Percentiles rank a stretch among this genome's conserved stretches.
phyloP scores from a whole-genome alignment of 176 grass and related monocot species.

The Leersia perrieri region DNA sequence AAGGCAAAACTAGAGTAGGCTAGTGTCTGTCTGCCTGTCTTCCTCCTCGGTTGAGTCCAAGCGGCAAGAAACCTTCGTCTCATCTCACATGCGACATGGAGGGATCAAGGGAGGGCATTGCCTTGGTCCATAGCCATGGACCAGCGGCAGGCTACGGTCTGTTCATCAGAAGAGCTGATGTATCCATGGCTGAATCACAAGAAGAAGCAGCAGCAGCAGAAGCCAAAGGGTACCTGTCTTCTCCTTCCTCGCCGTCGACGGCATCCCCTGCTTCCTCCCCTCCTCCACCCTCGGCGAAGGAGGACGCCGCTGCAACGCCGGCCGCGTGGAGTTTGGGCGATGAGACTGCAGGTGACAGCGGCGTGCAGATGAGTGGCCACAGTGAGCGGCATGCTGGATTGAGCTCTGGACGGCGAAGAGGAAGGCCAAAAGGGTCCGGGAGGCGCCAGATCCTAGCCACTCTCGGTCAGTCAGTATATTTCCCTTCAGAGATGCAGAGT shows the following conservation, averaged over 20 bases:
- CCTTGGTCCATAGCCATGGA: conserved; percentile 25
- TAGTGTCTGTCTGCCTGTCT: conserved; percentile 26
- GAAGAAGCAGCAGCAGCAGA: conserved; percentile 35
- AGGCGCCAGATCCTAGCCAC: conserved; percentile 81
- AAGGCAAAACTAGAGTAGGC: conserved; percentile 24
- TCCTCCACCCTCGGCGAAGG: conserved; percentile 13
- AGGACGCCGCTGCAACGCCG: conserved; percentile 2
- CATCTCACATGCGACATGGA: conserved; percentile 34
- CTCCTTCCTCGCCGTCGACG: conserved; percentile 54
- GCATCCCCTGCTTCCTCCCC: conserved; percentile 61
- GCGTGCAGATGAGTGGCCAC: conserved; percentile 32
- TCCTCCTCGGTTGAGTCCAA: conserved; percentile 13
- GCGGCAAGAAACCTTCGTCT: conserved; percentile 3
- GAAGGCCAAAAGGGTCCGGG: conserved; percentile 78
- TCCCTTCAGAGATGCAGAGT: background rate
- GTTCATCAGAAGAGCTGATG: conserved; percentile 21
- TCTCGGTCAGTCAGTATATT: conserved; percentile 63
- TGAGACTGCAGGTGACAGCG: conserved; percentile 15
- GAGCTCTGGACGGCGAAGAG: conserved; percentile 58
- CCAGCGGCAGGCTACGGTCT: conserved; percentile 26
- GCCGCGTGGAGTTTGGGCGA: conserved; percentile 15
- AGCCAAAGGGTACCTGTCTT: conserved; percentile 32
- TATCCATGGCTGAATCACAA: conserved; percentile 24
- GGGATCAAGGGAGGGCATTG: conserved; percentile 46
- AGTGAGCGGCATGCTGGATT: conserved; percentile 29